Percentiles rank a stretch among this genome's conserved stretches.
These are phyloP conservation scores for Fusarium xylarioides DNA, from an alignment of 2,329 filamentous ascomycete species.

Conservation along the genomic window DNA sequence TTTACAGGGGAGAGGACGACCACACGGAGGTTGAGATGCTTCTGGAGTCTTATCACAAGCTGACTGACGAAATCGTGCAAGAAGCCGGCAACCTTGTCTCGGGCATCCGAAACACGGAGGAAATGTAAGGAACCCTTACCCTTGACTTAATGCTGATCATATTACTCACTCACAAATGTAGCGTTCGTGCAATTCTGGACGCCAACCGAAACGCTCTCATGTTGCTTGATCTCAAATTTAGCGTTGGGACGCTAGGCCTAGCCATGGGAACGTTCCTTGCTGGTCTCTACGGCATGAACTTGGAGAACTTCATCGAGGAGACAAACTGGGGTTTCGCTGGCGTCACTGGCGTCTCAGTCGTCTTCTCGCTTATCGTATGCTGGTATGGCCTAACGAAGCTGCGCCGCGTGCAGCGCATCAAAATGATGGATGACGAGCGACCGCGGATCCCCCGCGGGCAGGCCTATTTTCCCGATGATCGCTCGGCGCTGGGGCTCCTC, in stretches of 20 bases:
- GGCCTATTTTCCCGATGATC: slow-evolving; percentile 49
- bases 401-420: slow-evolving; percentile 84
- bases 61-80: slow-evolving; percentile 97
- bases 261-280: slow-evolving; percentile 95
- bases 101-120: slow-evolving; percentile 96
- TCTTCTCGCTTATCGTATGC: slow-evolving; percentile 81
- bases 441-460: slow-evolving; percentile 50
- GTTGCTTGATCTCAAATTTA: slow-evolving; percentile 96
- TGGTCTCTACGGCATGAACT: slow-evolving; percentile 99
- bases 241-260: slow-evolving; percentile 92
- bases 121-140: slow-evolving; percentile 74
- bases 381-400: slow-evolving; percentile 85
- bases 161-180: slow-evolving; percentile 51
- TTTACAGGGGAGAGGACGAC: slow-evolving; percentile 79
- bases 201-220: slow-evolving; percentile 98
- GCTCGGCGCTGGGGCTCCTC: slow-evolving; percentile 58
- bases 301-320: slow-evolving; percentile 98
- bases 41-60: slow-evolving; percentile 95
- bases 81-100: slow-evolving; percentile 92
- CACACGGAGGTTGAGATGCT: slow-evolving; percentile 98
- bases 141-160: background rate
- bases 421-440: slow-evolving; percentile 71
- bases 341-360: slow-evolving; percentile 75
- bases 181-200: slow-evolving; percentile 95
- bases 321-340: slow-evolving; percentile 84